A percentile compares a stretch with the other conserved stretches of the same genome.
Conservation (phyloP, 495 filamentous ascomycete species). For the Trichoderma erinaceum region DNA sequence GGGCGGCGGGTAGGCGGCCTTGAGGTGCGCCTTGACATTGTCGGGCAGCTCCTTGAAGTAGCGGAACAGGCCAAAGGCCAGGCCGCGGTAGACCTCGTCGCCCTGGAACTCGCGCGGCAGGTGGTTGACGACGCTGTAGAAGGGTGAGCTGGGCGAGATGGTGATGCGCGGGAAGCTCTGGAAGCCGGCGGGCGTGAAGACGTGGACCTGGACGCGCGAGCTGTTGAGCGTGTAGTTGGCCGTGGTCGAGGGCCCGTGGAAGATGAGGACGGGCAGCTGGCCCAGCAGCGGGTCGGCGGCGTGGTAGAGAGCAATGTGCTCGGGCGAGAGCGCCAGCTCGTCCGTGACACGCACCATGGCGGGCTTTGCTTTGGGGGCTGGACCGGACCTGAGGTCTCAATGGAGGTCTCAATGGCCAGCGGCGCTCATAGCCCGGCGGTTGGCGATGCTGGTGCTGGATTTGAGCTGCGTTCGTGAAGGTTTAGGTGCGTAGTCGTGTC, state of each 20-base stretch:
- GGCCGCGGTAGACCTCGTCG: slow-evolving; percentile 78
- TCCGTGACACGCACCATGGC: slow-evolving; percentile 63
- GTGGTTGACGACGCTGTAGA: slow-evolving; percentile 84
- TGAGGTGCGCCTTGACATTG: slow-evolving; percentile 57
- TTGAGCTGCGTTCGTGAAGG: not conserved
- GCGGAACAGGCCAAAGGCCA: slow-evolving; percentile 86
- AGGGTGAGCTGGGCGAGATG: slow-evolving; percentile 87
- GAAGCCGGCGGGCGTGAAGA: slow-evolving; percentile 82
- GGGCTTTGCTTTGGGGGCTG: slow-evolving; percentile 8
- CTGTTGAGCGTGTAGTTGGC: slow-evolving; percentile 78
- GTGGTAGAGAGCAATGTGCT: slow-evolving; percentile 74
- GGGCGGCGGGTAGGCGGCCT: slow-evolving; percentile 41
- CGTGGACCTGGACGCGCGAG: slow-evolving; percentile 86
- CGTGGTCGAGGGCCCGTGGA: slow-evolving; percentile 78
- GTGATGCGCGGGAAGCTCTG: slow-evolving; percentile 84
- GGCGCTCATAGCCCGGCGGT: slow-evolving; percentile 26
- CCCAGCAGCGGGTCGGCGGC: slow-evolving; percentile 70
- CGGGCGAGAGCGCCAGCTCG: slow-evolving; percentile 62
- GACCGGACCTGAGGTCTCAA: slow-evolving; percentile 19
- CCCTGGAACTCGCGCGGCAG: slow-evolving; percentile 92
- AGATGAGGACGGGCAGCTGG: slow-evolving; percentile 67
- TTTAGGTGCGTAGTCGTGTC: not conserved
- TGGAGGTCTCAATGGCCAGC: slow-evolving; percentile 35
- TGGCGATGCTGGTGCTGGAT: not conserved
- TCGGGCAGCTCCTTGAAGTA: slow-evolving; percentile 87